These are phyloP conservation scores for Pseudogymnoascus sp. DNA, from an alignment of 2,329 filamentous ascomycete genomes.

Conservation along the genomic window DNA sequence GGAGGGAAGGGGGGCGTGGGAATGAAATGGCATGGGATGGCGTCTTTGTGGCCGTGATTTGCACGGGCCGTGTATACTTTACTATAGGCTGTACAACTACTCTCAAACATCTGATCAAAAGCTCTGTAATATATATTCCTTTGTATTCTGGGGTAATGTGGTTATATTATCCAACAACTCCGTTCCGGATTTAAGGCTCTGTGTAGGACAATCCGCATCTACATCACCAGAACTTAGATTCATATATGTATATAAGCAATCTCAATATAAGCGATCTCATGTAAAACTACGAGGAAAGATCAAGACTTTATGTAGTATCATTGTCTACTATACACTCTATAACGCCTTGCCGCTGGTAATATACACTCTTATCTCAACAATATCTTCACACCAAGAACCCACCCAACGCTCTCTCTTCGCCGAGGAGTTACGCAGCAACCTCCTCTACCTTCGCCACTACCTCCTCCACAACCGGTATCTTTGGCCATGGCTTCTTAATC, in stretches of 20 bases:
- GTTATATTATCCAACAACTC: no score
- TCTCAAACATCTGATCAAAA: conserved; percentile 2
- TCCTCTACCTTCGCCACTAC: conserved; percentile 32
- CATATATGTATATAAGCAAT: neutral
- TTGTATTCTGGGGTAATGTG: neutral
- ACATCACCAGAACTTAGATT: neutral
- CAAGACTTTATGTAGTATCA: conserved; percentile 8
- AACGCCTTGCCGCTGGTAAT: conserved; percentile 10
- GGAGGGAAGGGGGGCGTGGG: neutral
- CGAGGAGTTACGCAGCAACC: conserved; percentile 26
- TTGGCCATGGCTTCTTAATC: conserved; percentile 73
- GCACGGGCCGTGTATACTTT: conserved; percentile 1
- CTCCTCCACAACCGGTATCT: conserved; percentile 43
- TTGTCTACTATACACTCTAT: conserved; percentile 10
- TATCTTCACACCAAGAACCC: conserved; percentile 8
- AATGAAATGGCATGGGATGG: conserved; percentile 13
- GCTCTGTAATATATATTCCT: neutral
- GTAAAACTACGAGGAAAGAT: neutral
- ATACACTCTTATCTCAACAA: conserved; percentile 5
- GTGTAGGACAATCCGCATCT: neutral
- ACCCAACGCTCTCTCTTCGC: neutral
- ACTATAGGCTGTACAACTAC: conserved; percentile 5
- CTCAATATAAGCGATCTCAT: neutral
- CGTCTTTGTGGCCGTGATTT: conserved; percentile 7
- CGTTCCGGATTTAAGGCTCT: neutral